Conservation (phyloP, 257 asterid genomes). For the Solanum etuberosum region DNA sequence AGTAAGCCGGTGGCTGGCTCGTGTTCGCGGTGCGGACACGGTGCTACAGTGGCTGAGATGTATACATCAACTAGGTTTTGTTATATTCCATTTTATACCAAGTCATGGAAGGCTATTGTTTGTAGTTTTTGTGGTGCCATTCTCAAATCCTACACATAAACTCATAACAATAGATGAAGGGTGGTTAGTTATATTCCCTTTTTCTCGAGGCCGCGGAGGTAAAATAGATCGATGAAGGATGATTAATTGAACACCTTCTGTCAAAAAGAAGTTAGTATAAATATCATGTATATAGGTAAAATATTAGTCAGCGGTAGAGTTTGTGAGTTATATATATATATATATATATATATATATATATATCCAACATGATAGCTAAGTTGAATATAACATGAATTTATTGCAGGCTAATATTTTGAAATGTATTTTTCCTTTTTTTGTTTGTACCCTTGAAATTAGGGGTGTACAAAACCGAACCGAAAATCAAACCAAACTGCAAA, state of each 20-base stretch:
- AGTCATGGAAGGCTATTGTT: constrained; percentile 61
- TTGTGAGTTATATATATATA: not conserved
- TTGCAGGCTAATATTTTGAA: not conserved
- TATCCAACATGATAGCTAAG: not conserved
- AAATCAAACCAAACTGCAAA: too few relatives aligned
- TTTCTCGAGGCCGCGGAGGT: not conserved
- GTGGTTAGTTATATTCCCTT: not conserved
- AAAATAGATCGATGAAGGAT: not conserved
- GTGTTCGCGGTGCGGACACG: constrained; percentile 57
- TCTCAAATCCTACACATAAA: constrained; percentile 56
- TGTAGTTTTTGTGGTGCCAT: constrained; percentile 61
- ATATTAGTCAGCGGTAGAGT: not conserved
- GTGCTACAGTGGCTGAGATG: constrained; percentile 74
- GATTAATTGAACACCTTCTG: not conserved
- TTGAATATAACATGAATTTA: not conserved
- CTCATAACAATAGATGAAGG: not conserved
- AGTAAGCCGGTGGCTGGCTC: constrained; percentile 63
- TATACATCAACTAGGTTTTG: constrained; percentile 67
- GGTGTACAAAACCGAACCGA: too few relatives aligned
- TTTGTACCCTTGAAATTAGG: not conserved
- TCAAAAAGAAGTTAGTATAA: not conserved
- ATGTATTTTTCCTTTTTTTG: not conserved
- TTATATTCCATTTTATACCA: constrained; percentile 48
- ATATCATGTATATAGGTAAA: not conserved
- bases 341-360: too few relatives aligned